A percentile compares a stretch with the other conserved stretches of the same genome.
These are phyloP conservation scores for Craterostigma plantagineum DNA, from an alignment of 257 asterid species.

Conservation along the genomic window DNA sequence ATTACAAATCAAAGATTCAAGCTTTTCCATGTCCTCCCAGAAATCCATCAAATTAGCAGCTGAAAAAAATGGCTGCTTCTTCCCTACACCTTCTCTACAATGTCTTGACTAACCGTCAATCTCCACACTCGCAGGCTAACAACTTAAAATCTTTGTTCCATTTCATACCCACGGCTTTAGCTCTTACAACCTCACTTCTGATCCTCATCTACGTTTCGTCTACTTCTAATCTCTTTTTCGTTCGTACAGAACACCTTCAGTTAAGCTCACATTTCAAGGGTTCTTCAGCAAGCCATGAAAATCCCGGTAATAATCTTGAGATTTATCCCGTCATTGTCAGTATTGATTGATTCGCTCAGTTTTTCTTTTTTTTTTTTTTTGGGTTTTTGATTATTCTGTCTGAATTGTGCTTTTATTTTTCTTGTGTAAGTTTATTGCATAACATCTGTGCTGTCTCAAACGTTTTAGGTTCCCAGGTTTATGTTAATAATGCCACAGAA, in stretches of 20 bases:
- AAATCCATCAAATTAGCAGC: too few species aligned
- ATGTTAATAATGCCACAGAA: slow-evolving; percentile 29
- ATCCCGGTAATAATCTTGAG: slow-evolving; percentile 6
- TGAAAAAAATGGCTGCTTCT: slow-evolving; percentile 25
- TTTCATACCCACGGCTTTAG: slow-evolving; percentile 49
- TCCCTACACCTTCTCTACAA: slow-evolving; percentile 20
- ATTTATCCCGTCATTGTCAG: too few species aligned
- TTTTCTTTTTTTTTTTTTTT: too few species aligned
- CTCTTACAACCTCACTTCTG: slow-evolving; percentile 45
- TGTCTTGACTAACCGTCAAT: slow-evolving; percentile 36
- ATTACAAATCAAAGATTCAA: too few species aligned
- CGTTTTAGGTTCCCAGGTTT: slow-evolving; percentile 29
- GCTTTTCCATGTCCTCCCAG: too few species aligned
- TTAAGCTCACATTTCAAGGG: slow-evolving; percentile 12
- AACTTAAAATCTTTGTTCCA: slow-evolving; percentile 24
- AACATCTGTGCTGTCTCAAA: slow-evolving; percentile 11
- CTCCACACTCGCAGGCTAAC: slow-evolving; percentile 10
- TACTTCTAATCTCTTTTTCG: slow-evolving; percentile 39
- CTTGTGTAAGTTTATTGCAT: too few species aligned
- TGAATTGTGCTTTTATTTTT: too few species aligned
- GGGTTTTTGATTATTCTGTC: too few species aligned
- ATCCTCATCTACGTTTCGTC: slow-evolving; percentile 47
- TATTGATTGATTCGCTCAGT: too few species aligned
- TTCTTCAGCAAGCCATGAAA: slow-evolving; percentile 12
- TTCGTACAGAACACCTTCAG: slow-evolving; percentile 20